Conservation (phyloP, 148 eudicot species). For the Rhododendron henanense region DNA sequence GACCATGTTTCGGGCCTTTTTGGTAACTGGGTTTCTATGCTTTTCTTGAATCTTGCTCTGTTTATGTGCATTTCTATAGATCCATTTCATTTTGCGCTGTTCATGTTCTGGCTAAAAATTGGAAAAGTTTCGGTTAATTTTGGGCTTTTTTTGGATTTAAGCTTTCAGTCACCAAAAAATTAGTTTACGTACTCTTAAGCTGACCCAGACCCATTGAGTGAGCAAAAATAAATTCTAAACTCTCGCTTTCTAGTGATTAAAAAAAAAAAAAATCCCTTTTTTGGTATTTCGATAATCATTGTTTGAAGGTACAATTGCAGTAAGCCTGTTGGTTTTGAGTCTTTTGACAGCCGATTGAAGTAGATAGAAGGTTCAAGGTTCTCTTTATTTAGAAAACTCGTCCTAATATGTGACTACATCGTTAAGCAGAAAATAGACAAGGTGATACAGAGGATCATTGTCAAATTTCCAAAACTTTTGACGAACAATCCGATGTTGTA, state of each 20-base stretch:
- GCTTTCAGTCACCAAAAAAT: background rate
- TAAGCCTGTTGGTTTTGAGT: background rate
- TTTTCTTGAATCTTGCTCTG: background rate
- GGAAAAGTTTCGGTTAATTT: background rate
- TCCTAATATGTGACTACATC: background rate
- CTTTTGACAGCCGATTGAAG: background rate
- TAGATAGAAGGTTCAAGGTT: background rate
- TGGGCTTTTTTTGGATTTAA: background rate
- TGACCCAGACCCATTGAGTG: background rate
- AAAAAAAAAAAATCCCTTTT: background rate
- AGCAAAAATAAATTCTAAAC: background rate
- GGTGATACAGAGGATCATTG: background rate
- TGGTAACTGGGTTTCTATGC: conserved; percentile 38
- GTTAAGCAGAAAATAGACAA: background rate
- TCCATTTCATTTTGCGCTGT: background rate
- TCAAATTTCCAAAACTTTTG: background rate
- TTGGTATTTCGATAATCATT: background rate
- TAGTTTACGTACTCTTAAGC: too few species aligned
- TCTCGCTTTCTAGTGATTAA: background rate
- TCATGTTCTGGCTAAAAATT: background rate
- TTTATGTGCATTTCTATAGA: background rate
- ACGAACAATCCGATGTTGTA: background rate
- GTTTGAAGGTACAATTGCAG: background rate
- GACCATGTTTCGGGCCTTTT: conserved; percentile 73
- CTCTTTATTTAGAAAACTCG: background rate